phyloP scores from a whole-genome alignment of 306 rosid species.

The Fragaria iinumae region DNA sequence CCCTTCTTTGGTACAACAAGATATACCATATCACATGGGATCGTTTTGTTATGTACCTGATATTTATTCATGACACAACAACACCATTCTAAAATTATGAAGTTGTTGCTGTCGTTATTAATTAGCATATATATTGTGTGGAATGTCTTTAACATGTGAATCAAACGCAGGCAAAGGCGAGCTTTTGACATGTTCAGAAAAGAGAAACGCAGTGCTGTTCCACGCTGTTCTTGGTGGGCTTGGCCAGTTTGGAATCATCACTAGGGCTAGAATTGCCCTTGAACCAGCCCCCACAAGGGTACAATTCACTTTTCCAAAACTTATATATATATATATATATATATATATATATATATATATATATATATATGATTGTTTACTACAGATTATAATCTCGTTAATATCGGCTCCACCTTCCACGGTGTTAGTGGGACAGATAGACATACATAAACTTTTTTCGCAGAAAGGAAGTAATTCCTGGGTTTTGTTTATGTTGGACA shows the following conservation, averaged over 20 bases:
- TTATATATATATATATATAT: no score
- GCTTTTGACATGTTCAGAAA: constrained; percentile 74
- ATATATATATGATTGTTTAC: not conserved
- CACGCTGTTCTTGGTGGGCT: constrained; percentile 93
- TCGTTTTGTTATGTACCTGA: not conserved
- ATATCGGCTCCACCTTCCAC: not conserved
- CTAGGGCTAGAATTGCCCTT: constrained; percentile 87
- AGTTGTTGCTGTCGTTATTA: constrained; percentile 7
- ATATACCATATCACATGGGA: constrained; percentile 11
- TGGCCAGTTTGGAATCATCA: constrained; percentile 97
- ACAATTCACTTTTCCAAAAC: constrained; percentile 14
- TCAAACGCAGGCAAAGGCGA: constrained; percentile 74
- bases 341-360: no score
- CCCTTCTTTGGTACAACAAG: not conserved
- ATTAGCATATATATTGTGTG: not conserved
- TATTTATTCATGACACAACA: not conserved
- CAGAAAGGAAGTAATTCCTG: constrained; percentile 19
- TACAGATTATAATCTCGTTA: not conserved
- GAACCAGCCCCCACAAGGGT: constrained; percentile 89
- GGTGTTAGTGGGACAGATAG: constrained; percentile 29
- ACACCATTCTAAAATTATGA: constrained; percentile 12
- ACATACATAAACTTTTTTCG: not conserved
- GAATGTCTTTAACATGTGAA: not conserved
- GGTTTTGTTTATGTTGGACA: constrained; percentile 17
- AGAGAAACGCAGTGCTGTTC: constrained; percentile 71